Evolutionary conservation across 2,329 filamentous ascomycete species (phyloP), one percentile per base, ranked within the genome.

Genomic region (Claviceps capensis): DNA sequence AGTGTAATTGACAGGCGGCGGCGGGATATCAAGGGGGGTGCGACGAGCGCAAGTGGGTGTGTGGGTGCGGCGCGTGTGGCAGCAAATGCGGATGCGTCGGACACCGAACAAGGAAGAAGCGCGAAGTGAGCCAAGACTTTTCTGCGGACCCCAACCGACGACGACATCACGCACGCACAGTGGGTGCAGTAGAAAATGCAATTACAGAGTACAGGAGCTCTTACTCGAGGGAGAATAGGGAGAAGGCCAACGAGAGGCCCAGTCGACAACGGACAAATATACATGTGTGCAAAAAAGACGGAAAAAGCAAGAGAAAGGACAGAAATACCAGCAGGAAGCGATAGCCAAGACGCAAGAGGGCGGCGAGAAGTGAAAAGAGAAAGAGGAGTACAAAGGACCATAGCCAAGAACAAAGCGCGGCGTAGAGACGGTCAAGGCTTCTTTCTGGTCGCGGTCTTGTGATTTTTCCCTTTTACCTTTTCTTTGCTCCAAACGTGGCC

Each of bases 81-180:
- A 34, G 26, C 11, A 34, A 11, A 47, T 46, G 41, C 49, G 50
- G 52, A 54, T 49, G 38, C 46, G 49, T 52, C 52, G 46, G 52
- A 48, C 49, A 51, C 43, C 41, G 41, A 41, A n/a, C 43, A 47
- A 46, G 49, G 36, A 37, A 51, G 41, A 37, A 51, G 41, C 13
- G 43, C 16, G 37, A 14, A 23, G 36, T 41, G 23, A 41, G 36
- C 49, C 49, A 51, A 51, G 49, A 26, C 48, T 44, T 37, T 42
- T 17, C 23, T 38, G 47, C 47, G 47, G 19, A 40, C 36, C 19
- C 47, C 22, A 11, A 7, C 30, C 26, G 13, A 30, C 30, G 30
- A 48, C 34, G 47, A 40, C 47, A 26, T 40, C 16, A 38, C 41
- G 41, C 37, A 34, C 8, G 19, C 19, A 19, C 19, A 30, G 26